phyloP scores from a whole-genome alignment of 2,329 filamentous ascomycete genomes.

The Paraphaeosphaeria sporulosa region DNA sequence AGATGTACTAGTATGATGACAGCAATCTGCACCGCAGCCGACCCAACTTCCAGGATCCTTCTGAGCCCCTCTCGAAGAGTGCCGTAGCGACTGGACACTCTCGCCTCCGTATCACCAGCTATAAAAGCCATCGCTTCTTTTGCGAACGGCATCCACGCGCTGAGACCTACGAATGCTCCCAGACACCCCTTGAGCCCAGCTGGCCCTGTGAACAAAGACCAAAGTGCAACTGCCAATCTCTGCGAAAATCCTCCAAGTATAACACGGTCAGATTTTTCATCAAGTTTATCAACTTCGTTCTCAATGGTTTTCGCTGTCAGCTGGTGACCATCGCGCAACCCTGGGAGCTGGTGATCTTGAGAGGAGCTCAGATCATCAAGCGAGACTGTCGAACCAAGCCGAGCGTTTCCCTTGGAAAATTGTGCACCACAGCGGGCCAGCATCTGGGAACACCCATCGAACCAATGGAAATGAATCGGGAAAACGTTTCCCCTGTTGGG shows the following conservation, averaged over 20 bases:
- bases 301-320: constrained; percentile 34
- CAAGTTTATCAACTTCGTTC: constrained; percentile 22
- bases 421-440: constrained; percentile 43
- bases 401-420: constrained; percentile 35
- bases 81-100: neutral
- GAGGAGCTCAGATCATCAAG: constrained; percentile 50
- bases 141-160: constrained; percentile 30
- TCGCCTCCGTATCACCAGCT: neutral
- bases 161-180: constrained; percentile 26
- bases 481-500: constrained; percentile 34
- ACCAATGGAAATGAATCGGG: constrained; percentile 54
- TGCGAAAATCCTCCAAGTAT: constrained; percentile 30
- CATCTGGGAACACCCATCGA: constrained; percentile 61
- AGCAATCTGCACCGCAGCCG: constrained; percentile 1
- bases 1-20: constrained; percentile 53
- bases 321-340: constrained; percentile 51
- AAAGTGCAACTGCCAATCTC: constrained; percentile 28
- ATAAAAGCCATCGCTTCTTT: constrained; percentile 17
- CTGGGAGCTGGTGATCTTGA: constrained; percentile 54
- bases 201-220: constrained; percentile 23
- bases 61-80: constrained; percentile 8
- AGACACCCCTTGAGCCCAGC: constrained; percentile 16
- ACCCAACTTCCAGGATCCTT: constrained; percentile 16
- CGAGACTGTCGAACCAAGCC: constrained; percentile 63
- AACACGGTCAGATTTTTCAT: constrained; percentile 17